A percentile compares a stretch with the other conserved stretches of the same genome.
Evolutionary conservation across 257 asterid species (phyloP).

Genomic region (Fraxinus pennsylvanica): DNA sequence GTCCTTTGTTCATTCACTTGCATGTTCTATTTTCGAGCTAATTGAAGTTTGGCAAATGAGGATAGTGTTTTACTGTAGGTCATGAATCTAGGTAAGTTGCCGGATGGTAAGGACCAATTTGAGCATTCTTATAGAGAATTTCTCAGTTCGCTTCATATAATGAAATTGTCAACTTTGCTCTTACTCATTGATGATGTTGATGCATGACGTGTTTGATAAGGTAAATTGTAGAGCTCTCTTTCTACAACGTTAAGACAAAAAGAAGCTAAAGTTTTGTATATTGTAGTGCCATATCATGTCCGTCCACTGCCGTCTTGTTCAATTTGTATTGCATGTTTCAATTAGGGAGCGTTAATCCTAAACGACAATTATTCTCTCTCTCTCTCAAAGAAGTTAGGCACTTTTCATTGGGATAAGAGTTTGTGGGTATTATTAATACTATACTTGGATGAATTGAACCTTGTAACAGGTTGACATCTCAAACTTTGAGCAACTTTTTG

Average conservation of each 20-base stretch:
- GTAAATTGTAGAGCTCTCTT: background rate
- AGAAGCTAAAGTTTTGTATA: too few relatives aligned
- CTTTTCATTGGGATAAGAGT: background rate
- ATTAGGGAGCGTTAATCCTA: background rate
- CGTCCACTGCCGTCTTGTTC: too few relatives aligned
- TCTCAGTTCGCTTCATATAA: too few relatives aligned
- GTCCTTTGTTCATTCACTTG: conserved; percentile 15
- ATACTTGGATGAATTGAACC: background rate
- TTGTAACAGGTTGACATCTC: background rate
- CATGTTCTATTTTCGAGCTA: conserved; percentile 8
- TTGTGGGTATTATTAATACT: background rate
- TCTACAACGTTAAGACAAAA: too few relatives aligned
- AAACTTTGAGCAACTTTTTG: background rate
- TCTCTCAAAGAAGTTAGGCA: background rate
- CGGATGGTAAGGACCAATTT: background rate
- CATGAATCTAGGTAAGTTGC: background rate
- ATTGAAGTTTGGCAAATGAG: background rate
- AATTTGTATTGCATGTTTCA: background rate
- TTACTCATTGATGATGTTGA: too few relatives aligned
- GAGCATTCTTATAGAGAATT: background rate
- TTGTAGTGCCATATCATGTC: too few relatives aligned
- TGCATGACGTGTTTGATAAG: background rate
- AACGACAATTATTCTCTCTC: background rate
- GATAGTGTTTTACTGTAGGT: background rate
- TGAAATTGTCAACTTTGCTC: too few relatives aligned